These are phyloP conservation scores for Yarrowia bubula DNA, from an alignment of 805 yeast species.

Conservation along the genomic window DNA sequence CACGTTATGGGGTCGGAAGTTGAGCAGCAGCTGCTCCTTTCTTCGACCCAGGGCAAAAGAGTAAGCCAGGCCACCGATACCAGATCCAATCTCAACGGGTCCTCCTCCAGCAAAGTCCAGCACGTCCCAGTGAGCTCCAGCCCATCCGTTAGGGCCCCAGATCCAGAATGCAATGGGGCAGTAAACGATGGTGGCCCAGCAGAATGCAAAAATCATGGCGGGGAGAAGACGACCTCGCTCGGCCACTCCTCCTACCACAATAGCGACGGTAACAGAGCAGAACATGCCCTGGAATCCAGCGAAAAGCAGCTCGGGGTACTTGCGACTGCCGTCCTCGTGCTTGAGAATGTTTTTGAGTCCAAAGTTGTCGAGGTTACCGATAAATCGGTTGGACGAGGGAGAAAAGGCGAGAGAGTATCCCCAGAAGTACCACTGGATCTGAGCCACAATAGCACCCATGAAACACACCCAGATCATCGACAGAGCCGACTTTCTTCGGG, in stretches of 20 bases:
- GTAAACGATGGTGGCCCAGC: slow-evolving; percentile 89
- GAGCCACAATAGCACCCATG: slow-evolving; percentile 68
- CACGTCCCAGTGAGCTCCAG: slow-evolving; percentile 77
- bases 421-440: slow-evolving; percentile 96
- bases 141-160: slow-evolving; percentile 95
- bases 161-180: slow-evolving; percentile 96
- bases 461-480: slow-evolving; percentile 80
- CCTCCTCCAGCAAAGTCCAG: slow-evolving; percentile 98
- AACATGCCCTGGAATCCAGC: slow-evolving; percentile 90
- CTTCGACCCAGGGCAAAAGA: slow-evolving; percentile 59
- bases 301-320: slow-evolving; percentile 79
- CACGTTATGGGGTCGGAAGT: slow-evolving; percentile 93
- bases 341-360: slow-evolving; percentile 74
- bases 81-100: slow-evolving; percentile 90
- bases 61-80: slow-evolving; percentile 80
- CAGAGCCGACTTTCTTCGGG: slow-evolving; percentile 85
- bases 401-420: slow-evolving; percentile 93
- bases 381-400: slow-evolving; percentile 76
- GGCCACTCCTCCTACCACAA: slow-evolving; percentile 87
- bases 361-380: slow-evolving; percentile 80
- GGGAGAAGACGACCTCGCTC: slow-evolving; percentile 92
- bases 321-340: slow-evolving; percentile 41
- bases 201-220: slow-evolving; percentile 71
- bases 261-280: slow-evolving; percentile 85
- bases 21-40: slow-evolving; percentile 69